phyloP scores from a whole-genome alignment of 768 basidiomycete genomes.

The Coprinopsis strossmayeri region DNA sequence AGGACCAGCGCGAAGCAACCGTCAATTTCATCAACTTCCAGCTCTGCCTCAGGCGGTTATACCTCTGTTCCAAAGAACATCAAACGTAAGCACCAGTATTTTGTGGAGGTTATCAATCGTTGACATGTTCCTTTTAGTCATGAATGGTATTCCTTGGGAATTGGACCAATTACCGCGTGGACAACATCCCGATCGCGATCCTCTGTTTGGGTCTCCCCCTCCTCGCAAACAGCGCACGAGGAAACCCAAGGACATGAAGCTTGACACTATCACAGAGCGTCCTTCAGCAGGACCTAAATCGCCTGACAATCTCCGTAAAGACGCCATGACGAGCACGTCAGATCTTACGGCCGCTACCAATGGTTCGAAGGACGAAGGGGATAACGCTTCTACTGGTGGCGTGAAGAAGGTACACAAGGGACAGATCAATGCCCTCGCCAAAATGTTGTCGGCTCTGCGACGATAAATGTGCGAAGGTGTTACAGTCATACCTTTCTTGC shows the following conservation, averaged over 20 bases:
- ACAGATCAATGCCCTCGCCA: conserved; percentile 84
- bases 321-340: conserved; percentile 71
- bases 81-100: conserved; percentile 56
- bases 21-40: conserved; percentile 13
- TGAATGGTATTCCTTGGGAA: conserved; percentile 76
- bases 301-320: conserved; percentile 44
- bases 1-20: conserved; percentile 42
- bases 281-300: conserved; percentile 34
- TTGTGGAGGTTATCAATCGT: neutral
- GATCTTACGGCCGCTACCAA: conserved; percentile 43
- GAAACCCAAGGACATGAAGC: conserved; percentile 58
- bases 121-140: conserved; percentile 37
- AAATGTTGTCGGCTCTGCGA: conserved; percentile 82
- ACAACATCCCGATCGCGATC: conserved; percentile 51
- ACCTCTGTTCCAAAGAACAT: conserved; percentile 57
- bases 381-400: conserved; percentile 21
- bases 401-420: conserved; percentile 81
- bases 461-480: conserved; percentile 32
- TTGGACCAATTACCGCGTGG: conserved; percentile 63
- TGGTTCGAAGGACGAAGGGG: conserved; percentile 36
- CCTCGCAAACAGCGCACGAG: conserved; percentile 60
- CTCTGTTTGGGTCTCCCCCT: conserved; percentile 49
- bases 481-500: neutral
- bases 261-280: conserved; percentile 75
- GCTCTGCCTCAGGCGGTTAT: conserved; percentile 23